Evolutionary conservation across 2,329 filamentous ascomycete genomes (phyloP), one percentile per base, ranked within the genome.

Genomic region (Stagonosporopsis cucurbitacearum): DNA sequence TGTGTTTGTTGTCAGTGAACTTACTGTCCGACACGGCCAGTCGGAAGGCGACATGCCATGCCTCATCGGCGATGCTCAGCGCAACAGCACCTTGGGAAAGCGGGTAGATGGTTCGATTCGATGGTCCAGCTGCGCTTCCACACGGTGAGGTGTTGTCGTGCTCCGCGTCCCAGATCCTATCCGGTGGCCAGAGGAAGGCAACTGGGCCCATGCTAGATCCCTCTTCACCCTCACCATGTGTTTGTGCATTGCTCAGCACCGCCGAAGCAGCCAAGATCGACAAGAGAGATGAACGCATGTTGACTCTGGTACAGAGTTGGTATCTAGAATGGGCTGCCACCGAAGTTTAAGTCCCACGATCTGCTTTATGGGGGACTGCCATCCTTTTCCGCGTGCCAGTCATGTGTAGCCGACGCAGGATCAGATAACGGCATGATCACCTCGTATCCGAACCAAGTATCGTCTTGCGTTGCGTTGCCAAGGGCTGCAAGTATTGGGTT

Each of bases 121-220:
- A 72, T 2, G 79, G 74, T 1, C 76, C 74, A 15, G 77, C 75
- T 11, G 75, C 71, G 11, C 83, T 85, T 48, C 85, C 85, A 64
- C 86, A 88, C 0, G 85, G 85, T 6, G 80, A 77, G 5, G 69
- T 82, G 63, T 86, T 86, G 65, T 87, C 85, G 33, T 79, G 72
- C 12, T 77, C 76, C 26, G 79, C 81, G 45, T 77, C 77, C 84
- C 84, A 88, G 36, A 76, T 74, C 47, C 85, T 78, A 69, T 87
- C 84, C 13, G 77, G 67, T 4, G 85, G 85, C 84, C 85, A 88
- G 71, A 87, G 75, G 67, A 88, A 86, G 9, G 82, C 83, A 19
- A 84, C 83, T 7, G 84, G 84, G 11, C 84, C 84, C 81, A 84
- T 84, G 8, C 32, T 50, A 6, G 25, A 54, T n/a, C 69, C 70